Base-by-base conservation (phyloP, 1,284 basidiomycete genomes). In the Tilletia indica region DNA sequence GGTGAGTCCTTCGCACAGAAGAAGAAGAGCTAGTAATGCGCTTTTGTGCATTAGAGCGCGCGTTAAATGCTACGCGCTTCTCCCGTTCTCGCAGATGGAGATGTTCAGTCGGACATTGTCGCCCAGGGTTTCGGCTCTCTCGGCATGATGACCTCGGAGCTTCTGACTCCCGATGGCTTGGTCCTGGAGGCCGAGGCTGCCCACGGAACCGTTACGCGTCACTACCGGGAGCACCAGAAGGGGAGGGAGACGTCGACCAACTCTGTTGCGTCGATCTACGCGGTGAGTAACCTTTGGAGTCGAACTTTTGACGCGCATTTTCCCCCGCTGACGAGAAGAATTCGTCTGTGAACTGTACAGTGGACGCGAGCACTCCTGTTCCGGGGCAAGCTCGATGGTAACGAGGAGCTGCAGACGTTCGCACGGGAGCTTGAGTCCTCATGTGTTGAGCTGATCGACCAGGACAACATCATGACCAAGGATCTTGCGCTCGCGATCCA, bases 91-190 rank as follows among this genome's bases (percentile, higher is more conserved):
- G n/a, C 61, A 87, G 94, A 97, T 82, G 94, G 94, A 68, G 94
- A 97, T 84, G 93, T 97, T 71, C 87, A 87, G 84, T 81, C 78
- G 19, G 77, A 78, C 67, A 78, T 78, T 68, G 61, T 78, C 16
- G 77, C 77, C 9, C 94, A 97, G 87, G 88, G 88, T 72, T 89
- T 95, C 83, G 96, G 95, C 69, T 94, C 89, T 74, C 87, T 97
- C 69, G 94, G 95, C 45, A 94, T 97, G 93, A 99, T 99, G 96
- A 97, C 95, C 38, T 92, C 90, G 58, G 96, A 98, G 86, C 89
- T 98, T 69, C 90, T 99, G 85, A 98, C 97, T 4, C 96, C 97
- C 54, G 95, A 97, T 81, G 96, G 97, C 51, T 87, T 91, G 82
- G 89, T 93, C 71, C 91, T 97, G 84, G 93, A 95, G 86, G 90